Conservation (phyloP, 1,139 yeast species). For the Magnusiomyces fungicola region DNA sequence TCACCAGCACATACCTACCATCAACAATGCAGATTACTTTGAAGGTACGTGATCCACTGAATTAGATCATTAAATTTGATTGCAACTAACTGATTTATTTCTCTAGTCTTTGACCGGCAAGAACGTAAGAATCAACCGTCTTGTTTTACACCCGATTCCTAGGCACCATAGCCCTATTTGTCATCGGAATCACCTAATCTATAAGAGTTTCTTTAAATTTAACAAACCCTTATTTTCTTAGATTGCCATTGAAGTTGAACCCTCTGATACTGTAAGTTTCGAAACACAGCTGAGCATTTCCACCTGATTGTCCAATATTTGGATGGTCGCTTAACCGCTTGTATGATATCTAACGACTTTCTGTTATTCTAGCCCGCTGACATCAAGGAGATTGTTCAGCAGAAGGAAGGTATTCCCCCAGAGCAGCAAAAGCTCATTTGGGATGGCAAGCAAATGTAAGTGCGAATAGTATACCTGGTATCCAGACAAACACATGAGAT, state of each 20-base stretch:
- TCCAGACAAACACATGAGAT: too few relatives aligned
- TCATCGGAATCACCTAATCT: too few relatives aligned
- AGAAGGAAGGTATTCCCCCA: constrained; percentile 96
- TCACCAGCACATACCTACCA: too few relatives aligned
- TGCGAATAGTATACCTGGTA: constrained; percentile 15
- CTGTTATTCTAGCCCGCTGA: constrained; percentile 45
- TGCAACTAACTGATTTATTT: background rate
- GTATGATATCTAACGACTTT: background rate
- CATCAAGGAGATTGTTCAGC: constrained; percentile 90
- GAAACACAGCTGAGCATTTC: too few relatives aligned
- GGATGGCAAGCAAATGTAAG: constrained; percentile 83
- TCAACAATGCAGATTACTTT: constrained; percentile 15
- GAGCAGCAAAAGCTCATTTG: constrained; percentile 87
- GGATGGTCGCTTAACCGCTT: background rate
- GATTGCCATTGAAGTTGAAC: constrained; percentile 75
- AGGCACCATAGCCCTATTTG: too few relatives aligned
- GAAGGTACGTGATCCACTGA: constrained; percentile 10
- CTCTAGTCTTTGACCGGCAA: constrained; percentile 40
- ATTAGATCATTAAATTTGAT: background rate
- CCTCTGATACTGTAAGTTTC: constrained; percentile 56
- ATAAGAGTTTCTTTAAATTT: too few relatives aligned
- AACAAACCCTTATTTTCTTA: constrained; percentile 21
- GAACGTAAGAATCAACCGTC: constrained; percentile 53
- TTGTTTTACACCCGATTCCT: too few relatives aligned
- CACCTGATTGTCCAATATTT: too few relatives aligned